phyloP scores from a whole-genome alignment of 2,329 filamentous ascomycete species.

The Phyllosticta citribraziliensis region DNA sequence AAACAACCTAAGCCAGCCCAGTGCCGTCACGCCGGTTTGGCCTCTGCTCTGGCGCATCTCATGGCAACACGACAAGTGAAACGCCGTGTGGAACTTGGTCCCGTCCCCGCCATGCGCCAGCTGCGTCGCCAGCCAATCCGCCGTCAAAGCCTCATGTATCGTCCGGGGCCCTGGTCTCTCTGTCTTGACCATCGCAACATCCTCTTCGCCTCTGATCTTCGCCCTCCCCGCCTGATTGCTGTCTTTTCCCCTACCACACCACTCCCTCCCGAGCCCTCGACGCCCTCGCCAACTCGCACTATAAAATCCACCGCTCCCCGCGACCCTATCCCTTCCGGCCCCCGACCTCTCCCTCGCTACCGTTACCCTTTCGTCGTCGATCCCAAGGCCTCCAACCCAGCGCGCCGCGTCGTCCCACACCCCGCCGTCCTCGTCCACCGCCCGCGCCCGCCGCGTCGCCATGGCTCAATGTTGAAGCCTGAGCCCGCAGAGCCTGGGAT shows the following conservation, averaged over 20 bases:
- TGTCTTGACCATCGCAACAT: not conserved
- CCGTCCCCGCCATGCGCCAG: not conserved
- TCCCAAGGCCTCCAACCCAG: not conserved
- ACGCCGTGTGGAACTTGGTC: not conserved
- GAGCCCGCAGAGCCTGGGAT: slow-evolving; percentile 5
- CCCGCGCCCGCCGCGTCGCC: not conserved
- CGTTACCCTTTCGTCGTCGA: not conserved
- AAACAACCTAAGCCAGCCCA: not conserved
- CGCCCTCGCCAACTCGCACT: not conserved
- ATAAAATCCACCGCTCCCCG: not conserved
- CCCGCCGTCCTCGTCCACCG: not conserved
- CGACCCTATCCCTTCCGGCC: not conserved
- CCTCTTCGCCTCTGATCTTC: not conserved
- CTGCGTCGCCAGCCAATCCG: not conserved
- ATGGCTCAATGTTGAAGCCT: slow-evolving; percentile 5
- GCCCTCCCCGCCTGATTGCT: not conserved
- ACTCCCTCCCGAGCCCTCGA: not conserved
- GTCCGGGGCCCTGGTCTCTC: not conserved
- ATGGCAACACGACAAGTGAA: not conserved
- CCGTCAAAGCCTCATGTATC: slow-evolving; percentile 7
- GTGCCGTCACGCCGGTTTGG: not conserved
- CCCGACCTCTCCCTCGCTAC: not conserved
- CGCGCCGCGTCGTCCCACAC: not conserved
- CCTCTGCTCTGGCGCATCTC: not conserved
- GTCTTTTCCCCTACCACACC: not conserved